Percentiles rank a stretch among this genome's conserved stretches.
Evolutionary conservation across 495 filamentous ascomycete species (phyloP).

Genomic region (Bathelium albidoporum): DNA sequence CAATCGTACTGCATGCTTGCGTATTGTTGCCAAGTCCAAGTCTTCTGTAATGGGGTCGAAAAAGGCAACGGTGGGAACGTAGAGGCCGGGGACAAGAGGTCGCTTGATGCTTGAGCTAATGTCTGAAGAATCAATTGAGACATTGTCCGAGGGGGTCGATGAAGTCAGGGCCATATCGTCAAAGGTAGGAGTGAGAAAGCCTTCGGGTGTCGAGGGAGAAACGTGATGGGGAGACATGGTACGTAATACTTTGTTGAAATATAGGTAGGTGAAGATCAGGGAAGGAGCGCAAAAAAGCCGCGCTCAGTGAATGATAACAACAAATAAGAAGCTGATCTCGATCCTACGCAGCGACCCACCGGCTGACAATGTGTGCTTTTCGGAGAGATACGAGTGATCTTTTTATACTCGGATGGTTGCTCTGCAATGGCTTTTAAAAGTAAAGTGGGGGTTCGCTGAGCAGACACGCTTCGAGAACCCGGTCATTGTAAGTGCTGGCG

Average conservation of each 20-base stretch:
- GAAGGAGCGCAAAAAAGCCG: not conserved
- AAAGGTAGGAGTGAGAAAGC: not conserved
- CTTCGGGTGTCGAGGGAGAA: not conserved
- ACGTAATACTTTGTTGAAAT: not conserved
- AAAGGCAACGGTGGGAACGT: constrained; percentile 32
- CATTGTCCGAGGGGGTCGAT: not conserved
- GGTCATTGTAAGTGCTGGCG: not conserved
- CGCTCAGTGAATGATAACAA: not conserved
- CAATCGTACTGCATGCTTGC: constrained; percentile 72
- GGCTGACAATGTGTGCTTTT: not conserved
- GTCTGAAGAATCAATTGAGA: not conserved
- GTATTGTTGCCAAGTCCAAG: constrained; percentile 56
- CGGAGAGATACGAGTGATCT: not conserved
- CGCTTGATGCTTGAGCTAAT: constrained; percentile 20
- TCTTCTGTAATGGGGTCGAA: constrained; percentile 35
- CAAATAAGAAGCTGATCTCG: not conserved
- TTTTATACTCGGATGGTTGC: not conserved
- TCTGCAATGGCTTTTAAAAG: not conserved
- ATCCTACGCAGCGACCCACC: not conserved
- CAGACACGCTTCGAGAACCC: not conserved
- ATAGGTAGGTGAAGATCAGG: not conserved
- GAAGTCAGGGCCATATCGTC: not conserved
- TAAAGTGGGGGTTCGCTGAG: not conserved
- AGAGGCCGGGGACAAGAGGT: constrained; percentile 25
- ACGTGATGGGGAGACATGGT: not conserved